Percentiles rank a stretch among this genome's conserved stretches.
These are phyloP conservation scores for Schizochytrium sp. DNA, from an alignment of 108 stramenopile genomes.

Conservation along the genomic window DNA sequence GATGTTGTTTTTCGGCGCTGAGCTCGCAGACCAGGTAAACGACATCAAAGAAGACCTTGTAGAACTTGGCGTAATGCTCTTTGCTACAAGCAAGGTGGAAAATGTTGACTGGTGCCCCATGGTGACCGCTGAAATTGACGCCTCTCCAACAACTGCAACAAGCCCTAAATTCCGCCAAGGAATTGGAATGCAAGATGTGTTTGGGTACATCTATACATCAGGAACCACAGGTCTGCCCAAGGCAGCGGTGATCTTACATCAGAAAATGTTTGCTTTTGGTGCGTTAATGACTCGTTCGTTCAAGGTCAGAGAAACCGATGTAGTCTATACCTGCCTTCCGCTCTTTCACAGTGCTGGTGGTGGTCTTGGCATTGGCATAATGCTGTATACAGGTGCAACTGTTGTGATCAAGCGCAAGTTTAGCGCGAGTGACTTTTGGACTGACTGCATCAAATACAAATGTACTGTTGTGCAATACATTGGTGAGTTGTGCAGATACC, in stretches of 20 bases:
- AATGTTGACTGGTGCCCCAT: not conserved
- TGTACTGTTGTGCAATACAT: slow-evolving; percentile 76
- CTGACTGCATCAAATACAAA: slow-evolving; percentile 66
- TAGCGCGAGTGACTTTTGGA: slow-evolving; percentile 67
- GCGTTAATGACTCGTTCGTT: not conserved
- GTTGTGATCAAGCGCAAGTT: slow-evolving; percentile 73
- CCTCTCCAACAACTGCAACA: not conserved
- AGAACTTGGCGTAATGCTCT: not conserved
- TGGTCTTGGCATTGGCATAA: slow-evolving; percentile 64
- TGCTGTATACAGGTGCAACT: slow-evolving; percentile 62
- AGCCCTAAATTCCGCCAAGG: not conserved
- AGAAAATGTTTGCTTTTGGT: slow-evolving; percentile 59
- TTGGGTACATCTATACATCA: slow-evolving; percentile 65
- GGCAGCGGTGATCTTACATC: slow-evolving; percentile 70
- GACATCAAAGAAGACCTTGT: slow-evolving; percentile 34
- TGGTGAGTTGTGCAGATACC: slow-evolving; percentile 75
- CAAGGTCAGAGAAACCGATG: slow-evolving; percentile 55
- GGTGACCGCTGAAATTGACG: slow-evolving; percentile 4
- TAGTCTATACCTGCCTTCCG: slow-evolving; percentile 73
- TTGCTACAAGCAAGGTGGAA: not conserved
- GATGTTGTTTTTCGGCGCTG: slow-evolving; percentile 64
- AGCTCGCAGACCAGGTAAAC: slow-evolving; percentile 5
- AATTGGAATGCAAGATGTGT: slow-evolving; percentile 21
- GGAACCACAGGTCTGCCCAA: slow-evolving; percentile 77
- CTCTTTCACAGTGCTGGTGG: slow-evolving; percentile 77